Base-by-base conservation (phyloP, 495 filamentous ascomycete species). In the Talaromyces borbonicus region DNA sequence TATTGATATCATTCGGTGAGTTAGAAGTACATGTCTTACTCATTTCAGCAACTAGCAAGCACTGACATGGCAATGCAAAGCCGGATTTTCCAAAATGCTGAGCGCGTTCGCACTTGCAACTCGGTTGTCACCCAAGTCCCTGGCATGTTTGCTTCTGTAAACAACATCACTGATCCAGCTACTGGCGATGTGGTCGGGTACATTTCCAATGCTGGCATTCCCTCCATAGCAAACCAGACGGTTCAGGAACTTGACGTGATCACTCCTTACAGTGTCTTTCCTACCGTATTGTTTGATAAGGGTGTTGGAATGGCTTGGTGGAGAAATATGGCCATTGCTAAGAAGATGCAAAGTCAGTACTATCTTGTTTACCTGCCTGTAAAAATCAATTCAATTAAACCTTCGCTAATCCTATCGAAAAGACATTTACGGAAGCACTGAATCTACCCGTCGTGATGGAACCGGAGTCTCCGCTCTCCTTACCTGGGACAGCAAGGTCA, bases 71-170 rank as follows among this genome's bases (percentile, higher is more conserved):
- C 5, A 36, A 36, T 18, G 14, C 11, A 7, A 36, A 58, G 57
- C 15, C 57, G 57, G 11, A 29, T 60, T n/a, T 60, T 33, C 49
- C 16, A 53, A 19, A 63, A 60, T 35, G 61, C 61, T 4, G 62
- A 66, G 44, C 51, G 62, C 22, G 62, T 51, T 15, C 56, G 62
- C 12, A 63, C 61, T 27, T 65, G 62, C 47, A 65, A 65, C 37
- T 60, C 60, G 18, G 58, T 56, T 31, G 36, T 53, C 26, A 57
- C 49, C 18, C 50, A 56, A 9, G 30, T 49, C 14, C 54, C 58
- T n/a, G 61, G 62, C 0, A 61, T 63, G 58, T 65, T 60, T 45
- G 62, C 62, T 5, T 63, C 60, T 0, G 52, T 65, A 33, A 63
- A 66, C 49, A 62, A 63, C 32, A 43, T 56, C 40, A 61, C 60